Evolutionary conservation across 2,329 filamentous ascomycete species (phyloP).

Genomic region (Cladobotryum protrusum): DNA sequence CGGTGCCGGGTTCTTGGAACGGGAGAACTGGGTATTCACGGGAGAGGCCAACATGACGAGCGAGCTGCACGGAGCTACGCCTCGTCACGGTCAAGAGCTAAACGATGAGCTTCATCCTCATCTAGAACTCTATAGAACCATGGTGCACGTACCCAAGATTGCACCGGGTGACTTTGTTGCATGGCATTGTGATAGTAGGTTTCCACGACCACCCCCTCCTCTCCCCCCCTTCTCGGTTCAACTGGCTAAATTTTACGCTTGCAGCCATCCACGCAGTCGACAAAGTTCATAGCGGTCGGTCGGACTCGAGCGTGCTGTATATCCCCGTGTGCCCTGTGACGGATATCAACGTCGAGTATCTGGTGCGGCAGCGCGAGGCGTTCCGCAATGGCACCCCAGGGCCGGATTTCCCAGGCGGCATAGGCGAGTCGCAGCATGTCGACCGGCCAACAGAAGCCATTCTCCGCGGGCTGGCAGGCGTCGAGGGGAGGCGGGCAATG

Average conservation of each 20-base stretch:
- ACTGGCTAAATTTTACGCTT: background rate
- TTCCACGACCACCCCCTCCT: background rate
- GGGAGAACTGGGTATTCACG: constrained; percentile 55
- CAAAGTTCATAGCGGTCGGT: constrained; percentile 61
- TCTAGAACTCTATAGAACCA: constrained; percentile 57
- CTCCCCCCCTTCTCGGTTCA: background rate
- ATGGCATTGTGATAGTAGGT: constrained; percentile 72
- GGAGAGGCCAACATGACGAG: constrained; percentile 40
- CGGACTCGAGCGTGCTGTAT: constrained; percentile 80
- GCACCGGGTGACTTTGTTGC: constrained; percentile 71
- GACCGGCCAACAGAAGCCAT: constrained; percentile 38
- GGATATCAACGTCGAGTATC: constrained; percentile 64
- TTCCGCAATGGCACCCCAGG: constrained; percentile 63
- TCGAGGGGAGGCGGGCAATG: constrained; percentile 36
- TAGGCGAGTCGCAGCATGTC: constrained; percentile 55
- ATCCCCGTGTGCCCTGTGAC: constrained; percentile 83
- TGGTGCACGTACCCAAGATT: constrained; percentile 65
- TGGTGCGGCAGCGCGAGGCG: constrained; percentile 62
- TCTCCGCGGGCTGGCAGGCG: constrained; percentile 26
- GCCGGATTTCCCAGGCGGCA: constrained; percentile 66
- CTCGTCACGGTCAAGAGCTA: constrained; percentile 65
- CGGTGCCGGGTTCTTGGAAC: constrained; percentile 36
- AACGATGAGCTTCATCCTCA: constrained; percentile 65
- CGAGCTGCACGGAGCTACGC: constrained; percentile 64
- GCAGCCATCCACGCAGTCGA: constrained; percentile 74